Evolutionary conservation across 192 early-diverging fungal genomes (phyloP).

Genomic region (Coemansia sp.): DNA sequence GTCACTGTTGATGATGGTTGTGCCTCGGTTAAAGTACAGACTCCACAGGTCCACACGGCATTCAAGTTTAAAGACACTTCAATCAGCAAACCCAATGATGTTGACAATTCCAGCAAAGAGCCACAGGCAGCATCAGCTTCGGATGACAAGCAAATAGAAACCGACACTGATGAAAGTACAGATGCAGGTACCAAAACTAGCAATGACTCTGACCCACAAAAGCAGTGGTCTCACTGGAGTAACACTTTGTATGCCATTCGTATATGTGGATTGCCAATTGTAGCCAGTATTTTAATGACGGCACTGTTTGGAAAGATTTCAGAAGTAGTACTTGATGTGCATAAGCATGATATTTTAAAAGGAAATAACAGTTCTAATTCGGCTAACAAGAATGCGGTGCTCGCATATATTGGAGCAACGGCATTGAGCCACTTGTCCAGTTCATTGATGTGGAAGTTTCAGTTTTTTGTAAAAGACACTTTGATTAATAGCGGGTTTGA

Average conservation of each 20-base stretch:
- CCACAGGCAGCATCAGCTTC: background rate
- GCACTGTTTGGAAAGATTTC: background rate
- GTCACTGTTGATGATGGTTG: constrained; percentile 15
- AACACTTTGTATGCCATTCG: constrained; percentile 49
- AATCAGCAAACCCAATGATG: constrained; percentile 14
- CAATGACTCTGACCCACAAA: background rate
- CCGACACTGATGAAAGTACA: too few species aligned
- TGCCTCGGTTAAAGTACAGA: constrained; percentile 45
- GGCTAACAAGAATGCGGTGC: background rate
- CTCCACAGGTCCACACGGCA: constrained; percentile 20
- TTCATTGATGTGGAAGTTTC: background rate
- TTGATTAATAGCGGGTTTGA: background rate
- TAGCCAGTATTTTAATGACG: background rate
- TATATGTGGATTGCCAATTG: background rate
- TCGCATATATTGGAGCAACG: background rate
- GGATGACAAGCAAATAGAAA: background rate
- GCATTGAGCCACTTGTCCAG: background rate
- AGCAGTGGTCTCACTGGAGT: constrained; percentile 47
- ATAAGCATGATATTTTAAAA: background rate
- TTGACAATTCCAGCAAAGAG: background rate
- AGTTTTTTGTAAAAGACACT: background rate
- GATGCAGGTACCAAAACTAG: too few species aligned
- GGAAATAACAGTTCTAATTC: background rate
- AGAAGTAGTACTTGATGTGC: background rate
- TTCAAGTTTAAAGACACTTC: constrained; percentile 14